Evolutionary conservation across 1,139 yeast species (phyloP).

Genomic region (Hyphopichia buzzinii): DNA sequence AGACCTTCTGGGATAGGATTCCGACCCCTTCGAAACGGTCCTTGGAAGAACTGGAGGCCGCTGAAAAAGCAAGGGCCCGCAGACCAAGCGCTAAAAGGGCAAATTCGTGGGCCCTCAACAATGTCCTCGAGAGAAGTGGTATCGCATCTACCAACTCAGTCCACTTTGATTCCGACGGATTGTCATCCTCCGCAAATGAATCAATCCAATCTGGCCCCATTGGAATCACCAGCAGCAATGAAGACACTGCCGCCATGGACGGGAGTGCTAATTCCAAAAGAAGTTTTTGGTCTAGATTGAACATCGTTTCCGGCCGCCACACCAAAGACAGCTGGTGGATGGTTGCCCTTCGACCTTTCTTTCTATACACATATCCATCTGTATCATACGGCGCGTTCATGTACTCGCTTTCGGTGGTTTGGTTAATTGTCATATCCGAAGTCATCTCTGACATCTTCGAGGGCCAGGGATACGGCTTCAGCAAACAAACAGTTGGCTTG

Average conservation of each 20-base stretch:
- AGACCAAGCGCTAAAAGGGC: slow-evolving; percentile 30
- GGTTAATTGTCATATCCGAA: slow-evolving; percentile 63
- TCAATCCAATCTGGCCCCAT: not conserved
- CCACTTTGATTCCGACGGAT: not conserved
- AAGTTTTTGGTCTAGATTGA: slow-evolving; percentile 10
- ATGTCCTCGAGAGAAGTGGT: slow-evolving; percentile 6
- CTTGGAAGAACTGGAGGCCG: slow-evolving; percentile 47
- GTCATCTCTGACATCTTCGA: slow-evolving; percentile 51
- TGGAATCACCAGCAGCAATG: not conserved
- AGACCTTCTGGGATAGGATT: slow-evolving; percentile 62
- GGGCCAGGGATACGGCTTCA: slow-evolving; percentile 44
- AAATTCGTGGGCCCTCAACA: slow-evolving; percentile 30
- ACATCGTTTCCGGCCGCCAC: slow-evolving; percentile 43
- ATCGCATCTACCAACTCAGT: not conserved
- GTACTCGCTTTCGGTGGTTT: slow-evolving; percentile 59
- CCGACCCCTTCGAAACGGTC: slow-evolving; percentile 53
- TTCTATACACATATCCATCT: slow-evolving; percentile 50
- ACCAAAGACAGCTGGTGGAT: slow-evolving; percentile 55
- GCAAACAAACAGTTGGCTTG: slow-evolving; percentile 51
- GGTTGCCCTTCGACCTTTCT: slow-evolving; percentile 57
- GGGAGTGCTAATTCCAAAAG: not conserved
- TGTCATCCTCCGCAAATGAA: not conserved
- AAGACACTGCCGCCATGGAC: not conserved
- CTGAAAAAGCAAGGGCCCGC: slow-evolving; percentile 36
- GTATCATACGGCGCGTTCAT: slow-evolving; percentile 52